Conservation (phyloP, 495 filamentous ascomycete genomes). For the Neurospora terricola region DNA sequence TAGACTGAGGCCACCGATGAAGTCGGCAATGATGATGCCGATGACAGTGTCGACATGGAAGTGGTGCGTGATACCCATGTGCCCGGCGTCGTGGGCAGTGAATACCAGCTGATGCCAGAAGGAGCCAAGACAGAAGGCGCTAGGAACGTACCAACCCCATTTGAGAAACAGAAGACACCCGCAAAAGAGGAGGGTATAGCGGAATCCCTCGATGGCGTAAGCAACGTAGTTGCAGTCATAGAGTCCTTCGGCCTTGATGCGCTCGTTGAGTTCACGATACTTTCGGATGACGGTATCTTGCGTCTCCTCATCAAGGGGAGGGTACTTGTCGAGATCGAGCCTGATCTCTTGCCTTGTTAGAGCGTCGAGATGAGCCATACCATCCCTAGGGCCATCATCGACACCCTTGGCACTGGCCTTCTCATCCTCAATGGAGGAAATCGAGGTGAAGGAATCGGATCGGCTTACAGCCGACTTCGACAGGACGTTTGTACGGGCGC, state of each 20-base stretch:
- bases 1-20: constrained; percentile 77
- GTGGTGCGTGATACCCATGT: constrained; percentile 93
- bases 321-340: constrained; percentile 72
- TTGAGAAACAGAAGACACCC: constrained; percentile 56
- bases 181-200: constrained; percentile 65
- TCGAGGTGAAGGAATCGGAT: constrained; percentile 29
- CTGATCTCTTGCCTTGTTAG: constrained; percentile 66
- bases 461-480: constrained; percentile 9
- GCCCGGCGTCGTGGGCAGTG: constrained; percentile 89
- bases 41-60: constrained; percentile 75
- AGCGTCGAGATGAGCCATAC: constrained; percentile 58
- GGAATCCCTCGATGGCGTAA: constrained; percentile 64
- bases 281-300: constrained; percentile 71
- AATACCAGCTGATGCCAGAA: constrained; percentile 97
- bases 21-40: constrained; percentile 86
- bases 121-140: constrained; percentile 67
- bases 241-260: constrained; percentile 62
- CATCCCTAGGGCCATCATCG: constrained; percentile 25
- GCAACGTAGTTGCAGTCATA: constrained; percentile 79
- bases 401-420: constrained; percentile 24
- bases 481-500: constrained; percentile 17
- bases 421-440: constrained; percentile 35
- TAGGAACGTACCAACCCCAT: constrained; percentile 62
- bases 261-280: constrained; percentile 65
- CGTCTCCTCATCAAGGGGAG: constrained; percentile 60